Evolutionary conservation across 352 stramenopile species (phyloP).

Genomic region (Pythium diclinum): DNA sequence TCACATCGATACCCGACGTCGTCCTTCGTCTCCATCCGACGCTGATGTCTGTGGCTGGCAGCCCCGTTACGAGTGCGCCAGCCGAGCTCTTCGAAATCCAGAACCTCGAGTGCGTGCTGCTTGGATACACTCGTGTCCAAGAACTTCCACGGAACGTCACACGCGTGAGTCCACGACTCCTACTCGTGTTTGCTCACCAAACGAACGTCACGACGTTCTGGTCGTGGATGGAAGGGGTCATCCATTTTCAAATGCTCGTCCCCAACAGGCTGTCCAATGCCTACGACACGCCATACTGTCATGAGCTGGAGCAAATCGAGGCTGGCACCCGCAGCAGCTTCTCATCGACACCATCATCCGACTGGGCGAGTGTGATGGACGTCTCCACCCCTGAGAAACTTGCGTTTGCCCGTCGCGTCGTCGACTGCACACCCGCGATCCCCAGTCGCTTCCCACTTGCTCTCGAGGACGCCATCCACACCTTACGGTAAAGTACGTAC

Average conservation of each 20-base stretch:
- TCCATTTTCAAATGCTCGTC: neutral
- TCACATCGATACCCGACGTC: conserved; percentile 13
- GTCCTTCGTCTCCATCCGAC: conserved; percentile 6
- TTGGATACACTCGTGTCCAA: neutral
- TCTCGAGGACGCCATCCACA: too few relatives aligned
- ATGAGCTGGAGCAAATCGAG: neutral
- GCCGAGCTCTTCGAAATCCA: neutral
- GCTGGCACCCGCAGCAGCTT: neutral
- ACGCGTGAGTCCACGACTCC: neutral
- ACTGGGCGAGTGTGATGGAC: neutral
- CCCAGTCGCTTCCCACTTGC: too few relatives aligned
- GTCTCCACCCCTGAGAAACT: neutral
- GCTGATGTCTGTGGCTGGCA: conserved; percentile 6
- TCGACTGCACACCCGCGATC: neutral
- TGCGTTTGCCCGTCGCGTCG: neutral
- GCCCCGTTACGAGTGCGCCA: neutral
- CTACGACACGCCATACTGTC: neutral
- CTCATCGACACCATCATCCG: neutral
- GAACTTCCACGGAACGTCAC: neutral
- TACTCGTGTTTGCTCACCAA: neutral
- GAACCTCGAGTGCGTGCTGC: neutral
- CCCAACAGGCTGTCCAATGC: neutral
- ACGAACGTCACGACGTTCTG: neutral
- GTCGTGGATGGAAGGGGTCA: neutral
- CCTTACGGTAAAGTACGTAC: too few relatives aligned